Base-by-base conservation (phyloP, 352 stramenopile species). In the Elongisporangium senticosum region DNA sequence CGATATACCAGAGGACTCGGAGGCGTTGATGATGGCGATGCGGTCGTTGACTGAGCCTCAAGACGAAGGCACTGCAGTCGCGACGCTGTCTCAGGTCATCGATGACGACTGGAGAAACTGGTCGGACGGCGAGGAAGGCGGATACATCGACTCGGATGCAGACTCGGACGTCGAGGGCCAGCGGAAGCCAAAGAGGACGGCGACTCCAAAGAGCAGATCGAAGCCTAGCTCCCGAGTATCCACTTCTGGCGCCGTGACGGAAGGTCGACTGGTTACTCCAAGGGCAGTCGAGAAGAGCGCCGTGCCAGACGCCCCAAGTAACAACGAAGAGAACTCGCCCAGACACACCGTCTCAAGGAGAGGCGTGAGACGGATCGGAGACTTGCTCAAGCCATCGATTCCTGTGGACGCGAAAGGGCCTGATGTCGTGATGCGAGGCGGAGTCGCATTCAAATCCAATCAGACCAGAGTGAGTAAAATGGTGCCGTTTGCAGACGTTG, bases 91-190 rank as follows among this genome's bases (percentile, higher is more conserved):
- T 0, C 51, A 7, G 22, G 26, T 40, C 14, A 26, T 51, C 17
- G 59, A 54, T 47, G 61, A 61, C 48, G 68, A 58, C 56, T 70
- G 63, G 71, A 65, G n/a, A 56, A 74, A 62, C 51, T 83, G 54
- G 65, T 72, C 65, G 3, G 65, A 72, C 6, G 57, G 20, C 8
- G 62, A 58, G 15, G 66, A 65, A 21, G 48, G 11, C 14, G 56
- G n/a, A 7, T 20, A 55, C 20, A 26, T 3, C 2, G 51, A 61
- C 33, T 19, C 21, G 17, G 61, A 65, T 14, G 56, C 22, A 3
- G 60, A 62, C 7, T 22, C 33, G 2, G 56, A 67, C 3, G 33
- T 43, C 19, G 49, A 68, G 47, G 49, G 61, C 13, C 26, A 37
- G 26, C 26, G 26, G 26, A 43, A 17, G 33, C 33, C 7, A 1